Evolutionary conservation across 768 basidiomycete species (phyloP).

Genomic region (Calvatia gigantea): DNA sequence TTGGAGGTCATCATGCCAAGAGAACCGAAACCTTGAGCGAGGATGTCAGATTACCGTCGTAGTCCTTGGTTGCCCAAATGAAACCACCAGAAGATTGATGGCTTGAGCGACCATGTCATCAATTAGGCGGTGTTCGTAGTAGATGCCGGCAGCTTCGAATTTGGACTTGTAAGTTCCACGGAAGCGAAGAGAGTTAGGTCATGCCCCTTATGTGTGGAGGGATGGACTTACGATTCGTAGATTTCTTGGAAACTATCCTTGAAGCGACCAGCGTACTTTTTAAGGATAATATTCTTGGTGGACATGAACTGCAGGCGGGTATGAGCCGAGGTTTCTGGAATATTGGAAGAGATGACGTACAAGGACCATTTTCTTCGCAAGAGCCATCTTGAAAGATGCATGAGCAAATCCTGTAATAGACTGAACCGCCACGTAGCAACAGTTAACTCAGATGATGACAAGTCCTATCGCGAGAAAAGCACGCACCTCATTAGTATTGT

Average conservation of each 20-base stretch:
- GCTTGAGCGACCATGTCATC: constrained; percentile 99
- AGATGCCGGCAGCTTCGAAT: constrained; percentile 71
- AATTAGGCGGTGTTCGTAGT: constrained; percentile 95
- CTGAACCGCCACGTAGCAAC: constrained; percentile 29
- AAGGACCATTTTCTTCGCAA: constrained; percentile 73
- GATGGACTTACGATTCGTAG: constrained; percentile 60
- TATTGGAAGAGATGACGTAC: constrained; percentile 26
- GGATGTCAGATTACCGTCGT: constrained; percentile 90
- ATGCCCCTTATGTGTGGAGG: not conserved
- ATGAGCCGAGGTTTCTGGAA: not conserved
- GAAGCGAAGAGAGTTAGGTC: not conserved
- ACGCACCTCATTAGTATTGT: constrained; percentile 90
- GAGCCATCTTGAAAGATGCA: constrained; percentile 95
- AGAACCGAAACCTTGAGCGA: constrained; percentile 95
- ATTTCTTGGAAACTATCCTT: constrained; percentile 99
- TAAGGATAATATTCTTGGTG: constrained; percentile 96
- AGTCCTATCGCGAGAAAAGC: not conserved
- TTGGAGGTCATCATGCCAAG: constrained; percentile 99
- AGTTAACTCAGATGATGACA: not conserved
- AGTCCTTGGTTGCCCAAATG: constrained; percentile 72
- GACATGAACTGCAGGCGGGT: constrained; percentile 78
- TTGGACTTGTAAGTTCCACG: constrained; percentile 61
- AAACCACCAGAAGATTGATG: constrained; percentile 93
- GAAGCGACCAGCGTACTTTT: constrained; percentile 98
- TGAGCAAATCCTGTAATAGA: constrained; percentile 96